These are phyloP conservation scores for Protea cynaroides DNA, from an alignment of 164 flowering plant species.

Conservation along the genomic window DNA sequence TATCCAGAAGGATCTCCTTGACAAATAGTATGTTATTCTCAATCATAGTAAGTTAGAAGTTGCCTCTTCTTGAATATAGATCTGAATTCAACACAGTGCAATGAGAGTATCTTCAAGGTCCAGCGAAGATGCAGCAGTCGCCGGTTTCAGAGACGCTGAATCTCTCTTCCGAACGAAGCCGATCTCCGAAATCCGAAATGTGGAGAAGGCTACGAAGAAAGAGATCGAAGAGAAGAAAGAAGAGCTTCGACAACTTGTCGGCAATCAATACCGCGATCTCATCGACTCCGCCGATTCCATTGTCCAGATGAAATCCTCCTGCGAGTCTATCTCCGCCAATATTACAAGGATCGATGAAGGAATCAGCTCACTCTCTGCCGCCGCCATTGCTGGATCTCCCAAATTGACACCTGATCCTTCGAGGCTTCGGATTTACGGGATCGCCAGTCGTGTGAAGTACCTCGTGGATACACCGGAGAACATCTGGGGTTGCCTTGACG, in stretches of 20 bases:
- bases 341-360: conserved; percentile 33
- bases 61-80: too few species aligned
- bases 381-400: conserved; percentile 20
- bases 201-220: conserved; percentile 37
- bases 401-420: conserved; percentile 20
- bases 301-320: conserved; percentile 53
- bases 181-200: conserved; percentile 56
- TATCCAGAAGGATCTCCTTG: too few species aligned
- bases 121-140: conserved; percentile 25
- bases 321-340: conserved; percentile 44
- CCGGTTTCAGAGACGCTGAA: conserved; percentile 15
- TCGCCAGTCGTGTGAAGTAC: conserved; percentile 70
- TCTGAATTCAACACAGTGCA: too few species aligned
- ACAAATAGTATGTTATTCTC: too few species aligned
- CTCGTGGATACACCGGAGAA: conserved; percentile 74
- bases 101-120: not conserved
- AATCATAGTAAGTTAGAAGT: too few species aligned
- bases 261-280: conserved; percentile 65
- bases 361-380: conserved; percentile 37
- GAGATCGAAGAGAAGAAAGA: conserved; percentile 58
- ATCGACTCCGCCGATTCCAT: conserved; percentile 80
- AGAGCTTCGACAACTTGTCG: conserved; percentile 74
- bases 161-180: conserved; percentile 56
- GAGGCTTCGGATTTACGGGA: conserved; percentile 32
- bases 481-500: conserved; percentile 77